Evolutionary conservation across 805 yeast genomes (phyloP), one percentile per base, ranked within the genome.

Genomic region (Danielia reshetovae): DNA sequence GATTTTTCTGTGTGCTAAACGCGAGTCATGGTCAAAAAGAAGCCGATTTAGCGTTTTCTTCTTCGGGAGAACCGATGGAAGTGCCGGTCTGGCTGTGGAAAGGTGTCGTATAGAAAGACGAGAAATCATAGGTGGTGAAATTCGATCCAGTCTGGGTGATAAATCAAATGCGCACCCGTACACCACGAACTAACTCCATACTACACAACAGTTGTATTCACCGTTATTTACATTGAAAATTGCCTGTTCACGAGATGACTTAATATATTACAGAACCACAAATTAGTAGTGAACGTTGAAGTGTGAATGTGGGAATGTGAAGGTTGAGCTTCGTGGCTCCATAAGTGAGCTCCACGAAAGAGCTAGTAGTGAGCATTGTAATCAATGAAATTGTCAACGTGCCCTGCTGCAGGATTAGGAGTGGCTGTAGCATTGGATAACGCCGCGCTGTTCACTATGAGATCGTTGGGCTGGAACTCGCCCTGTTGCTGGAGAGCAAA

Each of bases 21-120:
- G 59, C 28, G 83, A 67, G 52, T 82, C 85, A 41, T 77, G 64
- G 48, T 84, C 89, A 52, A 83, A 84, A 5, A 84, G 61, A 13
- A 80, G 63, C 32, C 75, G 60, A 42, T 80, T 81, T 31, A 82
- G 54, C 16, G 72, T 59, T 38, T 72, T 72, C 52, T 74, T 74
- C 14, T 72, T 64, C 4, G 94, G 93, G 7, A 84, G 69, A 18
- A 67, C 42, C 5, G 53, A 29, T 16, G 35, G 27, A 8, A 64
- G 52, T 2, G 48, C 35, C 0, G 69, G 68, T 19, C 63, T 28
- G 14, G 39, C 32, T 10, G 35, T 14, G 1, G 37, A 34, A 38
- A 38, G 36, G 27, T 17, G 23, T 14, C 27, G 25, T 7, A 22
- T 15, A 14, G 22, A 29, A 24, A 22, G n/a, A n/a, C n/a, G n/a